A percentile compares a stretch with the other conserved stretches of the same genome.
These are phyloP conservation scores for Eucalyptus marginata DNA, from an alignment of 345 rosid species.

Conservation along the genomic window DNA sequence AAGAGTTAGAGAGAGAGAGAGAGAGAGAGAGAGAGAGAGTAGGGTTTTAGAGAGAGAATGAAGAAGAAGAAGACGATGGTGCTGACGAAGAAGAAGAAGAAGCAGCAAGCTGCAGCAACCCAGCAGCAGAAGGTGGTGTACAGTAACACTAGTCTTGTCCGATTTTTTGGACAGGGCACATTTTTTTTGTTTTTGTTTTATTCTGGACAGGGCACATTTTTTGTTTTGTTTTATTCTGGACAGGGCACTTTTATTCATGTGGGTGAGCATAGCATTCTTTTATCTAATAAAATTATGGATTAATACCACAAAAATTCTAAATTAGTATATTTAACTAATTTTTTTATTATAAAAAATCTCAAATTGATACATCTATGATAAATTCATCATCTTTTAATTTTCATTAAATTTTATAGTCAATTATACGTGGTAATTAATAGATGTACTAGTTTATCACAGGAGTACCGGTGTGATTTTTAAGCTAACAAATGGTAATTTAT, in stretches of 20 bases:
- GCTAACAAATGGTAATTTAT: too few relatives aligned
- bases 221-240: neutral
- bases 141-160: neutral
- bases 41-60: neutral
- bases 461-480: too few relatives aligned
- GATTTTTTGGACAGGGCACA: neutral
- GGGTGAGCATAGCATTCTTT: neutral
- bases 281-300: too few relatives aligned
- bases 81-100: neutral
- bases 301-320: too few relatives aligned
- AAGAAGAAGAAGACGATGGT: neutral
- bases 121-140: neutral
- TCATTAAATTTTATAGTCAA: too few relatives aligned
- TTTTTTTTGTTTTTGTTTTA: too few relatives aligned
- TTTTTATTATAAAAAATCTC: too few relatives aligned
- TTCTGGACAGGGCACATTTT: neutral
- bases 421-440: fast-evolving
- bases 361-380: too few relatives aligned
- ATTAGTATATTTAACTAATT: too few relatives aligned
- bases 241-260: neutral
- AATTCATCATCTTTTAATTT: too few relatives aligned
- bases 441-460: fast-evolving
- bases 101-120: neutral
- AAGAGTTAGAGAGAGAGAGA: constrained; percentile 10
- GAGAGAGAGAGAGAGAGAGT: neutral